Evolutionary conservation across 257 asterid species (phyloP), one percentile per base, ranked within the genome.

Genomic region (Thymus mandschuricus): DNA sequence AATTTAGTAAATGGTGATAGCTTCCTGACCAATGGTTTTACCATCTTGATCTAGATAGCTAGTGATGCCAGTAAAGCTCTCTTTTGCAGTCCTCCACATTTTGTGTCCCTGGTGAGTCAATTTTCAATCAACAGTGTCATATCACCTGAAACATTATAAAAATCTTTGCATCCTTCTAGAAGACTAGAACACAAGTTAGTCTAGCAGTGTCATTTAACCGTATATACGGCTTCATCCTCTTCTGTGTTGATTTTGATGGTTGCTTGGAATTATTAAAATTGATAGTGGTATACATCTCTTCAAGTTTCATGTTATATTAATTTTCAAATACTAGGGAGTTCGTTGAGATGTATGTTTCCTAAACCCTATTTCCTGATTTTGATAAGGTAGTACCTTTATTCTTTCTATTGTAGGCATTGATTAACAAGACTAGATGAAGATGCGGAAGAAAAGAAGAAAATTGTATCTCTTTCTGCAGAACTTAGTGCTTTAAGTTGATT

Each of bases 41-140:
- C 72, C 35, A 86, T 86, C 85, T 89, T 84, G 85, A 85, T 86
- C 75, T 89, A 91, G 97, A 86, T 89, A 87, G 86, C 95, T 91
- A 91, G 84, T 27, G 55, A 11, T 13, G 76, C 58, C 50, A 59
- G 46, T 91, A 89, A 90, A 84, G 85, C 54, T 78, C 79, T 70
- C 82, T 74, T 78, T 84, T 82, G 90, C 81, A 82, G 88, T 75
- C 80, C 75, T 65, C 81, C 75, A 81, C 73, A 49, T 13, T 13
- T 13, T 13, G 28, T 49, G 8, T 49, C 55, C n/a, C 55, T 49
- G 21, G 55, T 49, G 27, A 49, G 55, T 49, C 13, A 27, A 27
- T 49, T 49, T 49, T 49, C 55, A 49, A 49, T 49, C 55, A 49
- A 12, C 55, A 12, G 7, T 13, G 54, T 13, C 27, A 4, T 49